These are phyloP conservation scores for Hanseniaspora valbyensis DNA, from an alignment of 805 yeast species.

Conservation along the genomic window DNA sequence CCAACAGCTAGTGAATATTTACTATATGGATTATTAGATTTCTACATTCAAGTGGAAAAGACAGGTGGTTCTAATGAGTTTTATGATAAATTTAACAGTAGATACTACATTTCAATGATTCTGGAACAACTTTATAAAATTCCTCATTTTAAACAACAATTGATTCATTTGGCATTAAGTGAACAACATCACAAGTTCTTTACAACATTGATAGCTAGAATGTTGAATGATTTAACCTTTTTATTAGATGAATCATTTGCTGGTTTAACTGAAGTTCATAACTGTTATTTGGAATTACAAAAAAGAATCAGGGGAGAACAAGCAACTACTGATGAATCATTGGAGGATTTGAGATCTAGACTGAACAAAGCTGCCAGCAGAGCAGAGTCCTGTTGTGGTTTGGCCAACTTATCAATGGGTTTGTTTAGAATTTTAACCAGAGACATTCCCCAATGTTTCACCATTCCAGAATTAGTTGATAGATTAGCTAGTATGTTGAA, in stretches of 20 bases:
- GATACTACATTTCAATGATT: slow-evolving; percentile 76
- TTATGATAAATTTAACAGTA: slow-evolving; percentile 85
- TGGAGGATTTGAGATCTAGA: slow-evolving; percentile 49
- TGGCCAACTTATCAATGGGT: slow-evolving; percentile 71
- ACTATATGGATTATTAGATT: slow-evolving; percentile 73
- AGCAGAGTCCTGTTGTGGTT: slow-evolving; percentile 70
- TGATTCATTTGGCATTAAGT: slow-evolving; percentile 52
- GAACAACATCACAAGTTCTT: slow-evolving; percentile 61
- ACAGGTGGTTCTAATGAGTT: slow-evolving; percentile 93
- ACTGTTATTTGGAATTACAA: slow-evolving; percentile 53
- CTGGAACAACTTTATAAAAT: slow-evolving; percentile 75
- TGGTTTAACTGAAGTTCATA: slow-evolving; percentile 67
- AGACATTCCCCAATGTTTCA: slow-evolving; percentile 78
- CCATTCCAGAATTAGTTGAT: slow-evolving; percentile 80
- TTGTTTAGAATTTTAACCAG: slow-evolving; percentile 71
- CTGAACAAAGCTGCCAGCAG: slow-evolving; percentile 56
- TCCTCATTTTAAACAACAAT: slow-evolving; percentile 54
- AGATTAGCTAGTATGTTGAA: slow-evolving; percentile 92
- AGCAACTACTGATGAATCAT: slow-evolving; percentile 36
- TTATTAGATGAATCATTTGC: slow-evolving; percentile 81
- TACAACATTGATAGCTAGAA: slow-evolving; percentile 82
- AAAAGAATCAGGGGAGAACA: slow-evolving; percentile 34
- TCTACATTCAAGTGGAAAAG: slow-evolving; percentile 88
- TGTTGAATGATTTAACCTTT: slow-evolving; percentile 89
- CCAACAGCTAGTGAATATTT: slow-evolving; percentile 52